phyloP scores from a whole-genome alignment of 257 asterid species.

The Phtheirospermum japonicum region DNA sequence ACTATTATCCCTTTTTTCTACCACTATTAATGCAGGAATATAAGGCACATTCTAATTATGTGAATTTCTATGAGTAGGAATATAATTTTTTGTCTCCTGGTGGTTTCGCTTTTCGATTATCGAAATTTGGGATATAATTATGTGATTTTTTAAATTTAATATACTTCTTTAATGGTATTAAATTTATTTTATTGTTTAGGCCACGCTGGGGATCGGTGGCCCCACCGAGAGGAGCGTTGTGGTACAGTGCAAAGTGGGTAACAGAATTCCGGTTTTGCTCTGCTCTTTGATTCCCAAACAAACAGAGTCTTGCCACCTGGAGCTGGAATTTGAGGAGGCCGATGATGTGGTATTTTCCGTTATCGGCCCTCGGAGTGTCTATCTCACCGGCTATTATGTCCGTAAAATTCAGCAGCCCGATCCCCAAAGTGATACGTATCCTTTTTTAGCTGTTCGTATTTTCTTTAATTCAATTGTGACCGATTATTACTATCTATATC shows the following conservation, averaged over 20 bases:
- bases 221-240: conserved; percentile 40
- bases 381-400: conserved; percentile 70
- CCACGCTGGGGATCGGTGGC: conserved; percentile 61
- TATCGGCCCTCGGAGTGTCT: conserved; percentile 67
- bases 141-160: neutral
- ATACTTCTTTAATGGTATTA: neutral
- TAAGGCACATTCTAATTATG: too few relatives aligned
- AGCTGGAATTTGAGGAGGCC: conserved; percentile 73
- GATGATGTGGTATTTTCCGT: conserved; percentile 75
- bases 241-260: conserved; percentile 74
- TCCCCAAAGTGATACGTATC: conserved; percentile 67
- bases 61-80: too few relatives aligned
- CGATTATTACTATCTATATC: too few relatives aligned
- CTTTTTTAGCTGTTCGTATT: conserved; percentile 23
- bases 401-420: conserved; percentile 32
- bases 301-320: conserved; percentile 67
- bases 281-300: conserved; percentile 62
- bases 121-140: neutral
- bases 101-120: neutral
- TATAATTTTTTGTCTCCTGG: too few relatives aligned
- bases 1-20: too few relatives aligned
- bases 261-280: conserved; percentile 58
- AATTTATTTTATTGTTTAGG: conserved; percentile 37
- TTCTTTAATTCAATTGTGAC: neutral
- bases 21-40: too few relatives aligned